These are phyloP conservation scores for Acacia acuminata DNA, from an alignment of 306 rosid species.

Conservation along the genomic window DNA sequence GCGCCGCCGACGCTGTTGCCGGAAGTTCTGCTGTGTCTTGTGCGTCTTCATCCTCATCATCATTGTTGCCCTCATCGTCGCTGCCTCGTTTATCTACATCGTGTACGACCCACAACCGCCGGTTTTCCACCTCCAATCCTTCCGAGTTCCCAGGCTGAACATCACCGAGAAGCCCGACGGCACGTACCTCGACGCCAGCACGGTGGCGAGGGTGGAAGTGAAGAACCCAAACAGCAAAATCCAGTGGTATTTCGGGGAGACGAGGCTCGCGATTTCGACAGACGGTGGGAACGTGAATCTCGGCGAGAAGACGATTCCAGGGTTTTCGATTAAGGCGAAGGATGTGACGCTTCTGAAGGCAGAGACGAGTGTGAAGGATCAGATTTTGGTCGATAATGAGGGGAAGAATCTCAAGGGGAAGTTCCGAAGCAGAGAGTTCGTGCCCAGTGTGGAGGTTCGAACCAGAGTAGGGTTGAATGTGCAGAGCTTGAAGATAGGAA, in stretches of 20 bases:
- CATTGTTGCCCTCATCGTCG: conserved; percentile 31
- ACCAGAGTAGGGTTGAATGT: conserved; percentile 42
- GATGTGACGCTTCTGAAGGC: conserved; percentile 45
- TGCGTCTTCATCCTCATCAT: conserved; percentile 47
- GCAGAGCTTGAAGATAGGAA: conserved; percentile 43
- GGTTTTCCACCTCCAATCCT: conserved; percentile 53
- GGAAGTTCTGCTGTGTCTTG: conserved; percentile 52
- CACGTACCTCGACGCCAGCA: conserved; percentile 47
- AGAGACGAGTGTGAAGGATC: conserved; percentile 39
- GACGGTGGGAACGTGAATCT: conserved; percentile 20
- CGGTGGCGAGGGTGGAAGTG: conserved; percentile 49
- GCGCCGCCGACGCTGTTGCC: conserved; percentile 31
- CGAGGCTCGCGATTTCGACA: conserved; percentile 9
- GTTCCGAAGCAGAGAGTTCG: conserved; percentile 39
- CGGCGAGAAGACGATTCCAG: conserved; percentile 33
- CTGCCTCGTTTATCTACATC: conserved; percentile 55
- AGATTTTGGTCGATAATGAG: conserved; percentile 36
- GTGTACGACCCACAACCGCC: conserved; percentile 63
- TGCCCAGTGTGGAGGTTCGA: conserved; percentile 43
- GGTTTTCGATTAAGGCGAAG: conserved; percentile 41
- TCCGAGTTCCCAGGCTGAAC: conserved; percentile 49
- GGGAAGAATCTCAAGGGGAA: conserved; percentile 41
- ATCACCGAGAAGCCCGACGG: conserved; percentile 44
- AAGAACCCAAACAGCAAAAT: conserved; percentile 56
- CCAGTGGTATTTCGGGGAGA: conserved; percentile 36